phyloP scores from a whole-genome alignment of 192 early-diverging fungal species.

The Umbelopsis vinacea region DNA sequence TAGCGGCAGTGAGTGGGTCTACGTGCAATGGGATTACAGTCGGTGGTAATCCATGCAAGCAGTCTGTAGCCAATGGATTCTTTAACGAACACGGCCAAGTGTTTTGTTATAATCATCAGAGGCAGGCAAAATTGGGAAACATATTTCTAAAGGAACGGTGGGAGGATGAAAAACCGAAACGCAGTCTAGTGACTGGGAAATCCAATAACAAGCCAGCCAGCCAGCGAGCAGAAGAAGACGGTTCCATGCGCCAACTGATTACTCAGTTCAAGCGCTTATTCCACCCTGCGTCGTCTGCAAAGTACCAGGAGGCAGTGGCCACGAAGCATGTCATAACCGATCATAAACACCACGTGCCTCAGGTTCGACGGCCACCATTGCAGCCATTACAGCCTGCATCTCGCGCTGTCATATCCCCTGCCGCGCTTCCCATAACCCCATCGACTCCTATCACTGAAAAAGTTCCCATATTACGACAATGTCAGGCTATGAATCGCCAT shows the following conservation, averaged over 20 bases:
- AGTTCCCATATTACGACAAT: not conserved
- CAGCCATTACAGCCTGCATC: conserved; percentile 9
- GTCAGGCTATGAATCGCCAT: conserved; percentile 3
- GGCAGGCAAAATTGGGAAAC: not conserved
- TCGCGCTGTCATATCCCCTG: not conserved
- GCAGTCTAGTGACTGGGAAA: conserved; percentile 9
- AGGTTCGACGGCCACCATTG: not conserved
- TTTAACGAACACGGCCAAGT: not conserved
- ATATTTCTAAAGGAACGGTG: conserved; percentile 18
- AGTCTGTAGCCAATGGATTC: not conserved
- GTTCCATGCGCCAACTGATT: conserved; percentile 21
- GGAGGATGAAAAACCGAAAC: not conserved
- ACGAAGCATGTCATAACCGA: not conserved
- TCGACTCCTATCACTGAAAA: conserved; percentile 17
- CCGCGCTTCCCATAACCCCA: not conserved
- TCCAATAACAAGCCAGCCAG: not conserved
- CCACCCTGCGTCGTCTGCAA: not conserved
- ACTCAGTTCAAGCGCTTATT: conserved; percentile 14
- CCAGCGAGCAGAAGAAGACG: not conserved
- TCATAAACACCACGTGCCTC: not conserved
- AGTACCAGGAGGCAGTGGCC: not conserved
- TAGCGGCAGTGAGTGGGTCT: not conserved
- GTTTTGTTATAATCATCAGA: conserved; percentile 18
- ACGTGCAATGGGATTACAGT: conserved; percentile 8
- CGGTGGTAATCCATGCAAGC: not conserved